Evolutionary conservation across 805 yeast species (phyloP).

Genomic region (Candida michaelii): DNA sequence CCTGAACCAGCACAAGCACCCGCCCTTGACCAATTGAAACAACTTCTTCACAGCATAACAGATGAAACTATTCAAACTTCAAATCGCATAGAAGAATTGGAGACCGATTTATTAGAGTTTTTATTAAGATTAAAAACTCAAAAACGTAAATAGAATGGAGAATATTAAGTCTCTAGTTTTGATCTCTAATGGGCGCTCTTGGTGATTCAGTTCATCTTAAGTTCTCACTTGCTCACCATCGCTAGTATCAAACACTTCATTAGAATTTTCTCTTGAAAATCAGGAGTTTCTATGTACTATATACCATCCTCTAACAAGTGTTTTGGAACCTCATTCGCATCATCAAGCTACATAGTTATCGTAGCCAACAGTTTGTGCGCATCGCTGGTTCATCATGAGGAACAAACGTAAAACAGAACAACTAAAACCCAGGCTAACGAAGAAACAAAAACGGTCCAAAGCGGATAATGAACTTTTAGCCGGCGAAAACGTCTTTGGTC

Average conservation of each 20-base stretch:
- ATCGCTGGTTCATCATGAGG: slow-evolving; percentile 14
- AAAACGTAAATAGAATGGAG: not conserved
- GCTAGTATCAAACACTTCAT: no score
- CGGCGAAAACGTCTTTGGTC: slow-evolving; percentile 22
- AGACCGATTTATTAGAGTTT: slow-evolving; percentile 31
- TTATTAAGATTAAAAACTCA: slow-evolving; percentile 29
- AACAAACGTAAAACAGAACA: slow-evolving; percentile 26
- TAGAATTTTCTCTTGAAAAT: no score
- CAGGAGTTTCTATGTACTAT: no score
- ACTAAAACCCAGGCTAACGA: slow-evolving; percentile 20
- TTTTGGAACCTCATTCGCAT: no score
- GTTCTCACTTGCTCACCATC: no score
- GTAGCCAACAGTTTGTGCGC: no score
- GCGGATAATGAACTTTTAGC: slow-evolving; percentile 12
- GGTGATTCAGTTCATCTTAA: no score
- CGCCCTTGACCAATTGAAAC: not conserved
- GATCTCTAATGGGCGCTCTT: no score
- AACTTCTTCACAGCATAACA: not conserved
- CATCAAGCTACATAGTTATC: no score
- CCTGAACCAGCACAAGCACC: no score
- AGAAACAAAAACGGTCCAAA: slow-evolving; percentile 22
- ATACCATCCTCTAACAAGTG: no score
- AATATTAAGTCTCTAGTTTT: no score
- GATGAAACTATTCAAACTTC: not conserved
- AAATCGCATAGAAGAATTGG: slow-evolving; percentile 26